A percentile compares a stretch with the other conserved stretches of the same genome.
phyloP scores from a whole-genome alignment of 2,329 filamentous ascomycete genomes.

The Calonectria montana region DNA sequence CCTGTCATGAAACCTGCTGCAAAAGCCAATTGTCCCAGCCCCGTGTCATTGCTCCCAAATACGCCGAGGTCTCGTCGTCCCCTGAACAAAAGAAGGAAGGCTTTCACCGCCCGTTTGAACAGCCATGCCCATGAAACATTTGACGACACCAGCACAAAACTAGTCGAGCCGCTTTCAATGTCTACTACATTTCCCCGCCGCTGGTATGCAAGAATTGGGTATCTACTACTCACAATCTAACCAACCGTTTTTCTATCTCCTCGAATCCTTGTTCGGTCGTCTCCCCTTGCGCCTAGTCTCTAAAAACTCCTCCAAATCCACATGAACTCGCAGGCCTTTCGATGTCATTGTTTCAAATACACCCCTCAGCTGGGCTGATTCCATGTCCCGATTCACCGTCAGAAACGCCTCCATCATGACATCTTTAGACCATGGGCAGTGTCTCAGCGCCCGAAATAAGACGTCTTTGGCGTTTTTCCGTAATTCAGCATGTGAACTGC shows the following conservation, averaged over 20 bases:
- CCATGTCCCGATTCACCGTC: constrained; percentile 57
- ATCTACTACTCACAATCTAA: not conserved
- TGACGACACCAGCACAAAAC: not conserved
- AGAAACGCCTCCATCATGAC: constrained; percentile 64
- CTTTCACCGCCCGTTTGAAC: not conserved
- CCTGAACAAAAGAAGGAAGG: not conserved
- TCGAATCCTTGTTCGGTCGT: constrained; percentile 15
- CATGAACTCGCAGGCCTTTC: constrained; percentile 62
- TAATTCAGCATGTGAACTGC: constrained; percentile 50
- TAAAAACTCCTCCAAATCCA: constrained; percentile 63
- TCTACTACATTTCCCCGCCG: not conserved
- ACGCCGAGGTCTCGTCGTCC: not conserved
- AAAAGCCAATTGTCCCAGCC: not conserved
- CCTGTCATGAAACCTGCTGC: constrained; percentile 3
- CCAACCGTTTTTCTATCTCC: not conserved
- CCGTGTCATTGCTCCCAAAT: not conserved
- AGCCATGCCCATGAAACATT: not conserved
- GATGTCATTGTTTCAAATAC: constrained; percentile 60
- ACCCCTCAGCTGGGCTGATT: constrained; percentile 59
- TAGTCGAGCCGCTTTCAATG: not conserved
- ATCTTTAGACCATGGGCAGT: constrained; percentile 63
- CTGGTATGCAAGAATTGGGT: not conserved
- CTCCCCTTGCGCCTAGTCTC: constrained; percentile 45
- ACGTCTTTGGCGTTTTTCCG: constrained; percentile 58
- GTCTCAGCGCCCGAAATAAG: constrained; percentile 59